Evolutionary conservation across 805 yeast species (phyloP), one percentile per base, ranked within the genome.

Genomic region (Sugiyamaella smithiae): DNA sequence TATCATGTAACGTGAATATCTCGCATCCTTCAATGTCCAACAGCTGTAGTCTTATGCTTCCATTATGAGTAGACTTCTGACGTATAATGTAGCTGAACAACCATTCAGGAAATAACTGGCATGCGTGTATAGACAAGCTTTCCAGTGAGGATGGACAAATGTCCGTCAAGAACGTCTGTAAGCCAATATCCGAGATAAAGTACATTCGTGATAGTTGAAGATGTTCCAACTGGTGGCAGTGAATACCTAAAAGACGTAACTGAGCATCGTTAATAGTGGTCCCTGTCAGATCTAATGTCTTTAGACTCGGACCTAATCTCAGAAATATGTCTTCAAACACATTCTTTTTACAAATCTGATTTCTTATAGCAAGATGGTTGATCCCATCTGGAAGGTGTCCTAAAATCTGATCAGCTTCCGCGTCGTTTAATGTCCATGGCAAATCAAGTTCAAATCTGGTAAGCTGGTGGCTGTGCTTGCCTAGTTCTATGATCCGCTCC

Each of bases 1-100:
- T 42, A 40, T 54, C 56, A 14, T 41, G 37, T 12, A 52, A 19
- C 8, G 57, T 54, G 40, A 54, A 49, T 8, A 52, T 37, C 23
- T 54, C 57, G 35, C 54, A 46, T 11, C 49, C 46, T 20, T 28
- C 28, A 9, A 52, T 35, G 38, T 37, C 33, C 17, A 46, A 32
- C 6, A 24, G 7, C 14, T 28, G 19, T 23, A 50, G 46, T 4
- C 26, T 43, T 16, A 40, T 9, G 25, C 46, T 19, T 5, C 40
- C 25, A 16, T 19, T 12, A 20, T 26, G 12, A 11, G 31, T 17
- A 8, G 33, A 16, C 7, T 20, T 20, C 46, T 52, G 55, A 7
- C 49, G 37, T 16, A 14, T 24, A 9, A 49, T 33, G 37, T 35
- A 52, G 11, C 26, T 43, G 28, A 40, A 12, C 11, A 52, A 14